phyloP scores from a whole-genome alignment of 1,139 yeast genomes.

The Cylindricascospora bacillispora region DNA sequence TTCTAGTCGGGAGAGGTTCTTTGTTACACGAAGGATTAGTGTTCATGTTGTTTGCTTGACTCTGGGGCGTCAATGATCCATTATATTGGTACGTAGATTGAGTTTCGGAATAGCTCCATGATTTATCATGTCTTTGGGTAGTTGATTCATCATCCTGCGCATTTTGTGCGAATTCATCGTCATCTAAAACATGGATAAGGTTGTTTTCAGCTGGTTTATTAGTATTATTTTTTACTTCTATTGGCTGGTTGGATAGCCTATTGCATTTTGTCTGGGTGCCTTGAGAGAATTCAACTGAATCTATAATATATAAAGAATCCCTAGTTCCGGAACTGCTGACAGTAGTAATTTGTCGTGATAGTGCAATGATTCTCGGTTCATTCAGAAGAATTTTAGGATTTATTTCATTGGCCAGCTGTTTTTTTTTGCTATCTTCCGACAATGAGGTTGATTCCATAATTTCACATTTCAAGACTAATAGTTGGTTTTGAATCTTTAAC shows the following conservation, averaged over 20 bases:
- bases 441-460: conserved; percentile 24
- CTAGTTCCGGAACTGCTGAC: background rate
- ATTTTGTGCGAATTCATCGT: conserved; percentile 8
- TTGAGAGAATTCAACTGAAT: no score
- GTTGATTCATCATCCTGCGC: conserved; percentile 4
- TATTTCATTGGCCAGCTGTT: conserved; percentile 10
- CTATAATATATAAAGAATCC: no score
- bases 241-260: no score
- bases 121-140: background rate
- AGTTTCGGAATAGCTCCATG: background rate
- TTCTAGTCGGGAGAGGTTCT: conserved; percentile 1
- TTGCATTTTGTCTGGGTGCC: no score
- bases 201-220: background rate
- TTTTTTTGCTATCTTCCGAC: conserved; percentile 22
- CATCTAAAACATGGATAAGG: conserved; percentile 7
- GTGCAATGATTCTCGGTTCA: background rate
- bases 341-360: background rate
- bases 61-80: background rate
- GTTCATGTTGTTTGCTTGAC: conserved; percentile 1
- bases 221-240: background rate
- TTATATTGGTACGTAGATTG: background rate
- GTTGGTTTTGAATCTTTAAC: conserved; percentile 1
- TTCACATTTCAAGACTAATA: conserved; percentile 14
- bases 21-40: conserved; percentile 2
- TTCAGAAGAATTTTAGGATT: conserved; percentile 9